phyloP scores from a whole-genome alignment of 1,284 basidiomycete species.

The Ustilago bromivora region DNA sequence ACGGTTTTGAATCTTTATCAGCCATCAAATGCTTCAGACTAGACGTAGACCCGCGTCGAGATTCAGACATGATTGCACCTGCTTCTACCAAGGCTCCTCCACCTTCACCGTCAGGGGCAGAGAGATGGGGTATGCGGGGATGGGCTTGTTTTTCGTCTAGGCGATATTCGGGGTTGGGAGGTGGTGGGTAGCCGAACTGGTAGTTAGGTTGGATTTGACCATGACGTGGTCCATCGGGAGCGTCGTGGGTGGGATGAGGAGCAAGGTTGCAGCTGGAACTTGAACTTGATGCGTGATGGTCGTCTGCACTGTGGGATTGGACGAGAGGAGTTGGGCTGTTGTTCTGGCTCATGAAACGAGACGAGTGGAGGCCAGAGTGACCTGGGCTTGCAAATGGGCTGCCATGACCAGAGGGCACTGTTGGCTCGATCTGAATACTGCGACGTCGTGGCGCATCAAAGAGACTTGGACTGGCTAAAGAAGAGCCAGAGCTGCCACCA shows the following conservation, averaged over 20 bases:
- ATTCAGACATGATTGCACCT: constrained; percentile 30
- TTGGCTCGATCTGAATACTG: constrained; percentile 54
- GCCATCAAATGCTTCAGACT: constrained; percentile 26
- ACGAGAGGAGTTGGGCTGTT: constrained; percentile 50
- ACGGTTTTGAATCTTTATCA: constrained; percentile 66
- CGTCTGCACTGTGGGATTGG: constrained; percentile 34
- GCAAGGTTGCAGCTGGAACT: constrained; percentile 17
- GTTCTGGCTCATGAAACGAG: constrained; percentile 49
- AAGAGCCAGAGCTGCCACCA: constrained; percentile 34
- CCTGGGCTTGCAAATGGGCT: constrained; percentile 47
- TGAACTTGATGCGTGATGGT: constrained; percentile 29
- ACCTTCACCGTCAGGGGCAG: constrained; percentile 50
- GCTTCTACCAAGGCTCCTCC: constrained; percentile 37
- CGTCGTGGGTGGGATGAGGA: constrained; percentile 21
- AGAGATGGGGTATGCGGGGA: constrained; percentile 45
- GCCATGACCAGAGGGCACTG: constrained; percentile 40
- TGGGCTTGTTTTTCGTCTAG: constrained; percentile 38
- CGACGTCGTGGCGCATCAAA: constrained; percentile 47
- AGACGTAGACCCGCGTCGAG: constrained; percentile 33
- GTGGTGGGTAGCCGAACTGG: constrained; percentile 48
- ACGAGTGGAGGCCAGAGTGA: constrained; percentile 40
- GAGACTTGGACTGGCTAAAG: constrained; percentile 39
- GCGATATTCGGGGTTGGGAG: constrained; percentile 42
- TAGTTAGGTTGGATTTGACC: constrained; percentile 48
- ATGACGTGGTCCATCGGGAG: constrained; percentile 21